phyloP scores from a whole-genome alignment of 164 flowering plant genomes.

The Sextonia rubra region DNA sequence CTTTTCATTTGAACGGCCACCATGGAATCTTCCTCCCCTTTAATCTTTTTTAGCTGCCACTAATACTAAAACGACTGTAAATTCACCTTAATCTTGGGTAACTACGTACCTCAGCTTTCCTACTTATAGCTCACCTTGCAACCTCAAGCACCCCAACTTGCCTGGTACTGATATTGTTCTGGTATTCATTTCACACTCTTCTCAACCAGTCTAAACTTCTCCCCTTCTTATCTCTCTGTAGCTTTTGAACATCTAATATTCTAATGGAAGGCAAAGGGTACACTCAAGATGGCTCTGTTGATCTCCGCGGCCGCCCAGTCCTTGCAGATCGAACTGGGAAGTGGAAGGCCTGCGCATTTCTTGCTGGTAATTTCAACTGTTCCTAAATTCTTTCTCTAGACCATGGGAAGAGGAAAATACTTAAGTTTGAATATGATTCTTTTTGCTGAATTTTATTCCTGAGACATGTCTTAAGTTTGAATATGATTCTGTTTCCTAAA shows the following conservation, averaged over 20 bases:
- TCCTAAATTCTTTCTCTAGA: background rate
- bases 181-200: background rate
- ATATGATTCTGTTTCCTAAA: background rate
- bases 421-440: background rate
- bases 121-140: background rate
- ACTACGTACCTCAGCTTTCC: background rate
- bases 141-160: background rate
- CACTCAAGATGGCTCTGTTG: slow-evolving; percentile 71
- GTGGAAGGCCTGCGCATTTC: slow-evolving; percentile 71
- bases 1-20: background rate
- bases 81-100: background rate
- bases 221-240: background rate
- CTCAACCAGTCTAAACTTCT: background rate
- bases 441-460: background rate
- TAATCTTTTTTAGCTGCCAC: background rate
- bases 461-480: background rate
- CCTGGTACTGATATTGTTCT: too few relatives aligned
- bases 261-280: slow-evolving; percentile 24
- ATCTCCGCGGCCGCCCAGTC: slow-evolving; percentile 55
- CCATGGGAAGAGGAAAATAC: background rate
- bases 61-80: background rate
- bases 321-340: slow-evolving; percentile 56
- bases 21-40: background rate
- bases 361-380: slow-evolving; percentile 37
- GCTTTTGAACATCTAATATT: background rate